A percentile compares a stretch with the other conserved stretches of the same genome.
These are phyloP conservation scores for Globisporangium yorkense DNA, from an alignment of 352 stramenopile genomes.

Conservation along the genomic window DNA sequence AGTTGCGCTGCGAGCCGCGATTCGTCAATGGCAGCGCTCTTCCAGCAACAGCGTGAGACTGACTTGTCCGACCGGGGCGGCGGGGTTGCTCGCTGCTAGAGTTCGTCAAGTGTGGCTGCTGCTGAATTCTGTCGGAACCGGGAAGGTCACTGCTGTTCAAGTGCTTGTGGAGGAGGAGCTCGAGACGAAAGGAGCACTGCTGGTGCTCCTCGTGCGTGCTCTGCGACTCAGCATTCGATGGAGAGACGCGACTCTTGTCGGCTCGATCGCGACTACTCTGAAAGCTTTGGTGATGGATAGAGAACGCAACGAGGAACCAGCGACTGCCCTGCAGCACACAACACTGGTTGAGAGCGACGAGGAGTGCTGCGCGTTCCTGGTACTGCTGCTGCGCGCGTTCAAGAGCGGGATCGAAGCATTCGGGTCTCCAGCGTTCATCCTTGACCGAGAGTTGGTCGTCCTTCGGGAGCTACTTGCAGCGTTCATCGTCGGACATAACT, in stretches of 20 bases:
- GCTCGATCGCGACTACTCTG: not conserved
- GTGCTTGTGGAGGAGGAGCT: not conserved
- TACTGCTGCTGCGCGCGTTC: constrained; percentile 7
- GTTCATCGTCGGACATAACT: constrained; percentile 18
- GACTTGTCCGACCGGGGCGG: not conserved
- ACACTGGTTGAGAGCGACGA: not conserved
- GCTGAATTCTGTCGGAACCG: constrained; percentile 16
- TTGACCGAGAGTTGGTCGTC: not conserved
- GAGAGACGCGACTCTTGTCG: not conserved
- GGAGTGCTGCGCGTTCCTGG: not conserved
- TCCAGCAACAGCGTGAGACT: not conserved
- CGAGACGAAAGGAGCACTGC: constrained; percentile 7
- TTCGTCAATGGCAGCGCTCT: constrained; percentile 3
- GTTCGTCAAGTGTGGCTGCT: constrained; percentile 33
- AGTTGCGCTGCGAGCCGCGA: constrained; percentile 8
- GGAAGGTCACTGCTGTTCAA: not conserved
- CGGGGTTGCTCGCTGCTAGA: constrained; percentile 18
- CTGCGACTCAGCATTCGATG: not conserved
- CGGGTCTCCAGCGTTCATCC: not conserved
- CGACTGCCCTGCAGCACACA: no score
- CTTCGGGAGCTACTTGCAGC: constrained; percentile 30
- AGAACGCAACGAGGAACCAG: not conserved
- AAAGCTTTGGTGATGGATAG: not conserved
- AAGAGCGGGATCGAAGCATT: not conserved
- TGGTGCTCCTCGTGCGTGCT: constrained; percentile 17